A percentile compares a stretch with the other conserved stretches of the same genome.
These are phyloP conservation scores for Lichtheimia hyalospora DNA, from an alignment of 371 early-diverging fungal genomes.

Conservation along the genomic window DNA sequence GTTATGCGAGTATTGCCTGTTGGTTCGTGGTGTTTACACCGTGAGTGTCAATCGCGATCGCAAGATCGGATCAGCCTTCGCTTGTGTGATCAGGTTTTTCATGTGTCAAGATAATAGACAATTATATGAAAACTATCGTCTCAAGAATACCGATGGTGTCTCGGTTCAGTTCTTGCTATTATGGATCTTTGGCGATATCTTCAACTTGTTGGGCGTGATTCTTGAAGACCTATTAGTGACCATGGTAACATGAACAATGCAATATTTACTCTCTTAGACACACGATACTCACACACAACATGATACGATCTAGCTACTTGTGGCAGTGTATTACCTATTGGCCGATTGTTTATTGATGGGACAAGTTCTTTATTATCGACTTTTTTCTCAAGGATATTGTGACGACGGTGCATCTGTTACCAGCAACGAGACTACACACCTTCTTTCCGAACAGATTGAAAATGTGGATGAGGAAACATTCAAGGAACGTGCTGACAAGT, in stretches of 20 bases:
- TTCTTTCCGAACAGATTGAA: conserved; percentile 1
- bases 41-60: conserved; percentile 41
- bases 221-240: conserved; percentile 72
- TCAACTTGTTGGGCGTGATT: conserved; percentile 76
- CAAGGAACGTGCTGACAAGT: not conserved
- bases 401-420: not conserved
- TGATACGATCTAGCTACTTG: conserved; percentile 25
- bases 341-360: conserved; percentile 50
- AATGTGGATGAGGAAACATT: not conserved
- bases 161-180: conserved; percentile 67
- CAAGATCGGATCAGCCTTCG: too few relatives aligned
- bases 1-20: conserved; percentile 57
- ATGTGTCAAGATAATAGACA: conserved; percentile 46
- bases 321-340: conserved; percentile 51
- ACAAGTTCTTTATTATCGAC: conserved; percentile 59
- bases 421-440: not conserved
- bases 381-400: conserved; percentile 5
- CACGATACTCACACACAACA: not conserved
- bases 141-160: conserved; percentile 65
- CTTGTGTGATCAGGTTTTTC: too few relatives aligned
- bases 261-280: not conserved
- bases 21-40: conserved; percentile 73
- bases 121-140: conserved; percentile 61
- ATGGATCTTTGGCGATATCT: conserved; percentile 84
- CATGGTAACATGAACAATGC: conserved; percentile 43